These are phyloP conservation scores for Tricholoma saponaceum DNA, from an alignment of 768 basidiomycete species.

Conservation along the genomic window DNA sequence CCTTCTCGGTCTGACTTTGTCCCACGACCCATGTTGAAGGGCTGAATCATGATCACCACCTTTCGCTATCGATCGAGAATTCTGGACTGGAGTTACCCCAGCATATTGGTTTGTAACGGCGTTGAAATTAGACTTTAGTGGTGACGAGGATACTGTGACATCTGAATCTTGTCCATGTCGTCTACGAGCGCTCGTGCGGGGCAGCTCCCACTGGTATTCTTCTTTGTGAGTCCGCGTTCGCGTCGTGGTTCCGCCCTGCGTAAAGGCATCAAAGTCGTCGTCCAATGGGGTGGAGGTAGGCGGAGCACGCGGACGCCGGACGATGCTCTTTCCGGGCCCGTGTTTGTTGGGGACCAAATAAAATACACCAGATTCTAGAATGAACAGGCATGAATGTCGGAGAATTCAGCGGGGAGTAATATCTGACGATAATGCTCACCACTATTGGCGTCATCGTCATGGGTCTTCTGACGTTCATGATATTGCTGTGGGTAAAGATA, in stretches of 20 bases:
- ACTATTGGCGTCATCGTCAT: conserved; percentile 8
- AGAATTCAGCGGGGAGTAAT: not conserved
- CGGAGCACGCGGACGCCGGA: conserved; percentile 34
- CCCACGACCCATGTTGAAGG: not conserved
- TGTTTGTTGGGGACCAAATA: conserved; percentile 38
- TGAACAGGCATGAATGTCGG: not conserved
- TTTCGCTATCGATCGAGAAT: not conserved
- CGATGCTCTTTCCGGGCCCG: conserved; percentile 30
- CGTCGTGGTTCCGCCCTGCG: conserved; percentile 21
- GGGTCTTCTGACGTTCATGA: not conserved
- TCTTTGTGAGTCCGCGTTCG: conserved; percentile 21
- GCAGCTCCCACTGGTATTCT: conserved; percentile 13
- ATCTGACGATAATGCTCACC: conserved; percentile 4
- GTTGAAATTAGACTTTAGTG: conserved; percentile 37
- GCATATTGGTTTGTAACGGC: conserved; percentile 20
- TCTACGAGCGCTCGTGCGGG: conserved; percentile 4
- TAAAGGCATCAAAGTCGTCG: conserved; percentile 38
- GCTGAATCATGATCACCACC: not conserved
- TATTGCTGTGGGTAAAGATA: not conserved
- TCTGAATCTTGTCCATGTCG: conserved; percentile 9
- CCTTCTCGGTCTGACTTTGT: not conserved
- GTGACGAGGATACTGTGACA: conserved; percentile 22
- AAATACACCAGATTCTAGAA: conserved; percentile 31
- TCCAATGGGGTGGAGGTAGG: conserved; percentile 34
- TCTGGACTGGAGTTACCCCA: conserved; percentile 5